These are phyloP conservation scores for Boletus edulis DNA, from an alignment of 768 basidiomycete genomes.

Conservation along the genomic window DNA sequence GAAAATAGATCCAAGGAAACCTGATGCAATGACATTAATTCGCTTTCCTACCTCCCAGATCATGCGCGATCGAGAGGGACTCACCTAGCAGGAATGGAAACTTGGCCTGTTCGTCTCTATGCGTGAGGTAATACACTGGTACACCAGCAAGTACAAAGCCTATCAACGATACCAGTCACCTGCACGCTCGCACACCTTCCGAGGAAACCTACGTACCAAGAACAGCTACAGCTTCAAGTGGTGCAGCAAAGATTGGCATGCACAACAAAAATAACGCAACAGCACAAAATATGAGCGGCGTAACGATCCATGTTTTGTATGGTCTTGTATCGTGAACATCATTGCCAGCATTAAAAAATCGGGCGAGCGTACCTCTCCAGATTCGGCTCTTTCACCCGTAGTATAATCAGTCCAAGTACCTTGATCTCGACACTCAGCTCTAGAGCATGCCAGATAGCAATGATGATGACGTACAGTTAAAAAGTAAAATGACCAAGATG, in stretches of 20 bases:
- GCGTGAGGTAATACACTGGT: conserved; percentile 82
- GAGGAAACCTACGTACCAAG: conserved; percentile 53
- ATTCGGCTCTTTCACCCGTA: conserved; percentile 87
- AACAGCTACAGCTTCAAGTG: conserved; percentile 82
- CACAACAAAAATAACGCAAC: conserved; percentile 63
- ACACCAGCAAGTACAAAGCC: conserved; percentile 78
- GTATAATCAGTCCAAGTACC: conserved; percentile 86
- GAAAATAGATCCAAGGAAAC: conserved; percentile 39
- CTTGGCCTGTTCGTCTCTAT: conserved; percentile 43
- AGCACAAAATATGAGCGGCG: conserved; percentile 86
- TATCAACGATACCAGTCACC: conserved; percentile 27
- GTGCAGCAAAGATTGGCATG: conserved; percentile 95
- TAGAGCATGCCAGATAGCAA: neutral
- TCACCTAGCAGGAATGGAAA: conserved; percentile 34
- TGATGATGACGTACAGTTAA: conserved; percentile 57
- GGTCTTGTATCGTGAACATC: conserved; percentile 49
- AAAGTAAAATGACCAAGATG: conserved; percentile 86
- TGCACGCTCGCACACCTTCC: neutral
- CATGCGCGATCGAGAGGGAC: conserved; percentile 16
- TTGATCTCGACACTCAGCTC: conserved; percentile 27
- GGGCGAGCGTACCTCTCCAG: conserved; percentile 60
- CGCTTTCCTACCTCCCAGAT: neutral
- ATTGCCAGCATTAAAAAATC: neutral
- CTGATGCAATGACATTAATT: conserved; percentile 25
- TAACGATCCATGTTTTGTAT: conserved; percentile 89